A percentile compares a stretch with the other conserved stretches of the same genome.
Evolutionary conservation across 2,329 filamentous ascomycete species (phyloP).

Genomic region (Aureobasidium sp.): DNA sequence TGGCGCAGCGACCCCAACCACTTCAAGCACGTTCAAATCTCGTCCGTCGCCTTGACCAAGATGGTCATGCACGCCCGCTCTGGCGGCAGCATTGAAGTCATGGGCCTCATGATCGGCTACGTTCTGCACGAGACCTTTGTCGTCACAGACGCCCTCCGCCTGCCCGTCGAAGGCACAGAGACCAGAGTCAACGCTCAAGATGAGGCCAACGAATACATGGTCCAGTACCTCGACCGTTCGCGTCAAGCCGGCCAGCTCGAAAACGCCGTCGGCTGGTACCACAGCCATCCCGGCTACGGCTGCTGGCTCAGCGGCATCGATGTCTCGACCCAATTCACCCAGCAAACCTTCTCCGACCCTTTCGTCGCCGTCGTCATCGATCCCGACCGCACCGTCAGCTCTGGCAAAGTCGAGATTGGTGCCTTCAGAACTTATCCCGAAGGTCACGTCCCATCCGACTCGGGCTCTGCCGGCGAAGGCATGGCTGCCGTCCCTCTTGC

Average conservation of each 20-base stretch:
- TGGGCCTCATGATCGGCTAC: constrained; percentile 98
- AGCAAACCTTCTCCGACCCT: constrained; percentile 81
- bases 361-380: constrained; percentile 96
- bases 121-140: constrained; percentile 79
- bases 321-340: constrained; percentile 76
- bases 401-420: constrained; percentile 94
- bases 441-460: constrained; percentile 53
- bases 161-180: constrained; percentile 97
- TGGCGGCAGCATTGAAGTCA: constrained; percentile 85
- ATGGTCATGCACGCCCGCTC: constrained; percentile 99
- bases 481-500: constrained; percentile 78
- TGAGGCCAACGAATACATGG: constrained; percentile 95
- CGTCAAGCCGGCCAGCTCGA: constrained; percentile 73
- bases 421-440: constrained; percentile 89
- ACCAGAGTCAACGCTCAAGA: constrained; percentile 93
- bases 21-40: constrained; percentile 92
- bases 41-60: constrained; percentile 87
- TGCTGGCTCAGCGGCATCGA: constrained; percentile 98
- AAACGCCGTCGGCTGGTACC: constrained; percentile 97
- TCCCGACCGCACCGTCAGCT: constrained; percentile 87
- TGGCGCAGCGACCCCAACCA: constrained; percentile 76
- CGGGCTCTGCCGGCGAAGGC: constrained; percentile 36
- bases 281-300: constrained; percentile 93
- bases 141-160: constrained; percentile 85
- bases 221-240: constrained; percentile 71